Evolutionary conservation across 192 early-diverging fungal genomes (phyloP).

Genomic region (Piromyces sp.): DNA sequence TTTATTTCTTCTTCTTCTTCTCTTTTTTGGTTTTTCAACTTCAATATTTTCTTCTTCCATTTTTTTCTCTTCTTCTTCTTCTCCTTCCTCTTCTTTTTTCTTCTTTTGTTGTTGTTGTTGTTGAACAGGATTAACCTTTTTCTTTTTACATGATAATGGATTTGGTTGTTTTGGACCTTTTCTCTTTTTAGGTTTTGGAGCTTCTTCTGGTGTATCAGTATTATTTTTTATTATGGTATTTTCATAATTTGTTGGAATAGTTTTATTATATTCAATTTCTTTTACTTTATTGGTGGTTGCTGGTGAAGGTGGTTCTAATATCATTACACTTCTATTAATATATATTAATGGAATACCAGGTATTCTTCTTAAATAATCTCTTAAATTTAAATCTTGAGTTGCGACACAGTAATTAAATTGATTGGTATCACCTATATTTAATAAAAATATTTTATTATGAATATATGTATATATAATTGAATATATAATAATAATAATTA

Average conservation of each 20-base stretch:
- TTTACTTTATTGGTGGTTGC: slow-evolving; percentile 22
- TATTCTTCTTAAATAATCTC: slow-evolving; percentile 39
- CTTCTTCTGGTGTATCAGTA: slow-evolving; percentile 15
- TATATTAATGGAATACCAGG: slow-evolving; percentile 78
- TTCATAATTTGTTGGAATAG: slow-evolving; percentile 32
- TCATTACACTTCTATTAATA: slow-evolving; percentile 53
- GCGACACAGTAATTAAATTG: slow-evolving; percentile 73
- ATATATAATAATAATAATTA: too few relatives aligned
- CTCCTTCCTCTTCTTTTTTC: slow-evolving; percentile 6
- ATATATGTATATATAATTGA: too few relatives aligned
- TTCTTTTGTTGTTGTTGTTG: not conserved
- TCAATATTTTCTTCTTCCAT: not conserved
- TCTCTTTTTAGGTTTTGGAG: slow-evolving; percentile 21
- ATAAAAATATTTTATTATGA: too few relatives aligned
- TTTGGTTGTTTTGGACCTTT: slow-evolving; percentile 71
- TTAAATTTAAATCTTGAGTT: slow-evolving; percentile 52
- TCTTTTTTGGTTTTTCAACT: not conserved
- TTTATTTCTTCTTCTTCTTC: not conserved
- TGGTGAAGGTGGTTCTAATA: slow-evolving; percentile 58
- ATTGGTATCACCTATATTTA: slow-evolving; percentile 49
- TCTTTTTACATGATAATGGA: slow-evolving; percentile 73
- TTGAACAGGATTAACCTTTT: slow-evolving; percentile 1
- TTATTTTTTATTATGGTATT: slow-evolving; percentile 18
- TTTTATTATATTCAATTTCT: slow-evolving; percentile 30
- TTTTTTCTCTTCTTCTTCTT: not conserved